These are phyloP conservation scores for Leptoxyphium fumago DNA, from an alignment of 2,329 filamentous ascomycete genomes.

Conservation along the genomic window DNA sequence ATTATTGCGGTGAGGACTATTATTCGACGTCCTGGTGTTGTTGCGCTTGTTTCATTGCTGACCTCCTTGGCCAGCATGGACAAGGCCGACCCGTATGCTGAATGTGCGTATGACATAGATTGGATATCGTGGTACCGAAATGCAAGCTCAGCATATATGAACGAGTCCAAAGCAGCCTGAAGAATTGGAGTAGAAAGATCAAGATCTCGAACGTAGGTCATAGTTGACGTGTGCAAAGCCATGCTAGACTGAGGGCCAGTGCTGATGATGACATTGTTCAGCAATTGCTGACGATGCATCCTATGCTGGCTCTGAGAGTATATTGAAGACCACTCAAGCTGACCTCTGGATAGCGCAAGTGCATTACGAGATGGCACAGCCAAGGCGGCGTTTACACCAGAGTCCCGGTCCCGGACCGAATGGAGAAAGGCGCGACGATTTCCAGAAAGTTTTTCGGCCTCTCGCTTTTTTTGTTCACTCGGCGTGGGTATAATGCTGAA, in stretches of 20 bases:
- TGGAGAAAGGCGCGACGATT: too few relatives aligned
- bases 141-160: not conserved
- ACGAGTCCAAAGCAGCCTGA: not conserved
- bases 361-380: too few relatives aligned
- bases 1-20: not conserved
- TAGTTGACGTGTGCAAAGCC: not conserved
- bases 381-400: too few relatives aligned
- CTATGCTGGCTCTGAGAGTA: not conserved
- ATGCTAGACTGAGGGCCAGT: not conserved
- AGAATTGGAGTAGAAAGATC: not conserved
- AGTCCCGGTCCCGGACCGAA: too few relatives aligned
- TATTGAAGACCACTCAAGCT: too few relatives aligned
- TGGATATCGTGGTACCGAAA: not conserved
- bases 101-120: not conserved
- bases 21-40: not conserved
- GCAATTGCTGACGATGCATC: not conserved
- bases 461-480: too few relatives aligned
- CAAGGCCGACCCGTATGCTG: not conserved
- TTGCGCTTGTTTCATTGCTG: not conserved
- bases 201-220: not conserved
- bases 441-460: too few relatives aligned
- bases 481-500: too few relatives aligned
- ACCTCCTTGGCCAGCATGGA: not conserved
- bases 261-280: not conserved
- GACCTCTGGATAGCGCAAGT: too few relatives aligned